Conservation (phyloP, 208 protist species). For the Naegleria gruberi region DNA sequence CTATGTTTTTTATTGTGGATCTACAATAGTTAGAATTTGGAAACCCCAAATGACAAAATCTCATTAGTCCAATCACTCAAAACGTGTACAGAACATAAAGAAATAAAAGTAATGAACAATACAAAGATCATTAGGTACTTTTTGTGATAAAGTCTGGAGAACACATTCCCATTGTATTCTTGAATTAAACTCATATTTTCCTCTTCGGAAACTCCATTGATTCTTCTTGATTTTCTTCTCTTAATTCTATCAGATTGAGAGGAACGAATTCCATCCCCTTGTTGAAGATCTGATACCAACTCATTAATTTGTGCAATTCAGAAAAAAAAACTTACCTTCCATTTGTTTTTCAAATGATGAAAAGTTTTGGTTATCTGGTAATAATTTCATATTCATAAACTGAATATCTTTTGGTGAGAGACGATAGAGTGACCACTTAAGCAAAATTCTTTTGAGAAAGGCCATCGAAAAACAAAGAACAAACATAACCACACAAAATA, state of each 20-base stretch:
- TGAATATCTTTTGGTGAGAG: background rate
- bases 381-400: background rate
- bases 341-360: background rate
- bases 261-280: background rate
- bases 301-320: too few relatives aligned
- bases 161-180: background rate
- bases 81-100: background rate
- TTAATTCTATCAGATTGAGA: background rate
- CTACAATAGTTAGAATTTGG: background rate
- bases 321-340: too few relatives aligned
- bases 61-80: background rate
- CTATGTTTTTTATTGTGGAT: too few relatives aligned
- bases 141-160: background rate
- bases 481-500: background rate
- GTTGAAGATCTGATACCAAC: background rate
- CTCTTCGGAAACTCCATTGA: background rate
- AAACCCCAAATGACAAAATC: background rate
- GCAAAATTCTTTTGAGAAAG: background rate
- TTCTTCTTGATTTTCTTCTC: background rate
- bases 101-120: background rate
- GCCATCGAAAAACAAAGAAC: background rate
- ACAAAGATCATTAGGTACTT: slow-evolving; percentile 2
- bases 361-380: slow-evolving; percentile 1
- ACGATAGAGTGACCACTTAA: background rate
- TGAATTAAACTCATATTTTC: background rate